A percentile compares a stretch with the other conserved stretches of the same genome.
Evolutionary conservation across 805 yeast genomes (phyloP).

Genomic region (Scheffersomyces ergatensis): DNA sequence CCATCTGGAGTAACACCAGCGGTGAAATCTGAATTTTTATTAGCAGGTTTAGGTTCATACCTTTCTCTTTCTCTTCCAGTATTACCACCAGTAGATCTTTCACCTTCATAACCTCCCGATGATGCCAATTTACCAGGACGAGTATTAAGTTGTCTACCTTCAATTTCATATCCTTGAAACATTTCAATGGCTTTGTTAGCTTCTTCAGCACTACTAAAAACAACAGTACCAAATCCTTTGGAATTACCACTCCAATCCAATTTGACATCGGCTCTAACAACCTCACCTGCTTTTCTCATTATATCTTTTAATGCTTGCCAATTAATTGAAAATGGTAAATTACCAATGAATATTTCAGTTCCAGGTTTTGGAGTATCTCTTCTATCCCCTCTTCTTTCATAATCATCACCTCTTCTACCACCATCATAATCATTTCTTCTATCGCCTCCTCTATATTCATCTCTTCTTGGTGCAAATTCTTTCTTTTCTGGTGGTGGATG

Average conservation of each 20-base stretch:
- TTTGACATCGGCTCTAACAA: constrained; percentile 80
- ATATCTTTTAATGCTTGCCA: constrained; percentile 88
- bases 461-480: constrained; percentile 14
- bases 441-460: constrained; percentile 13
- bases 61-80: neutral
- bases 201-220: constrained; percentile 61
- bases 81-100: constrained; percentile 1
- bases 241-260: constrained; percentile 69
- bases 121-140: constrained; percentile 53
- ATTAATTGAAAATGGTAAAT: constrained; percentile 75
- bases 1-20: constrained; percentile 64
- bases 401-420: constrained; percentile 16
- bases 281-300: constrained; percentile 73
- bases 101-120: constrained; percentile 9
- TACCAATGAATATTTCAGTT: constrained; percentile 70
- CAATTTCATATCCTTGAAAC: constrained; percentile 66
- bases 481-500: constrained; percentile 70
- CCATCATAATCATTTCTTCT: constrained; percentile 13
- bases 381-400: constrained; percentile 8
- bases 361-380: constrained; percentile 25
- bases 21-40: constrained; percentile 56
- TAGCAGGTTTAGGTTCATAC: constrained; percentile 1
- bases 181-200: constrained; percentile 69
- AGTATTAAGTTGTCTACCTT: constrained; percentile 78
- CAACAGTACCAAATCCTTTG: constrained; percentile 82